Evolutionary conservation across 164 flowering plant species (phyloP).

Genomic region (Liriodendron chinense): DNA sequence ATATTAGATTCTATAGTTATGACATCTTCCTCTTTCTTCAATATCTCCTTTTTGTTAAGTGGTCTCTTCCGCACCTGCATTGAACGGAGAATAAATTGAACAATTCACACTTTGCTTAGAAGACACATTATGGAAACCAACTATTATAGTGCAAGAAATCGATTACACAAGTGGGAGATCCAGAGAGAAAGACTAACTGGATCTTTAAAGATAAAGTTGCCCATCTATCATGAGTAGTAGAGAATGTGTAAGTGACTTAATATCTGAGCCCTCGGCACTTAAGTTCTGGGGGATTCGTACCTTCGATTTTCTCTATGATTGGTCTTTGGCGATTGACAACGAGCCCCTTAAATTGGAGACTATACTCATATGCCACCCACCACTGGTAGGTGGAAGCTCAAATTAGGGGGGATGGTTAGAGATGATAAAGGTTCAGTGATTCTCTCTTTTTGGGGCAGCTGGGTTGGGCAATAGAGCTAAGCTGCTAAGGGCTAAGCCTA

Average conservation of each 20-base stretch:
- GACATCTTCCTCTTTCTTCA: slow-evolving; percentile 83
- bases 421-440: background rate
- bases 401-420: background rate
- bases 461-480: no score
- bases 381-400: background rate
- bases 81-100: background rate
- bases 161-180: background rate
- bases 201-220: background rate
- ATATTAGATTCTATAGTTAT: slow-evolving; percentile 51
- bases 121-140: background rate
- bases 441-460: no score
- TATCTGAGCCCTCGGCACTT: background rate
- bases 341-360: background rate
- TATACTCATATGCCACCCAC: background rate
- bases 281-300: background rate
- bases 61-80: slow-evolving; percentile 92
- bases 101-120: background rate
- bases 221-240: background rate
- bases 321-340: background rate
- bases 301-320: background rate
- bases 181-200: background rate
- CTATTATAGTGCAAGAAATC: background rate
- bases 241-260: background rate
- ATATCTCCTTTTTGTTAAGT: slow-evolving; percentile 68
- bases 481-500: background rate